Percentiles rank a stretch among this genome's conserved stretches.
These are phyloP conservation scores for Leptodermis oblonga DNA, from an alignment of 257 asterid species.

Conservation along the genomic window DNA sequence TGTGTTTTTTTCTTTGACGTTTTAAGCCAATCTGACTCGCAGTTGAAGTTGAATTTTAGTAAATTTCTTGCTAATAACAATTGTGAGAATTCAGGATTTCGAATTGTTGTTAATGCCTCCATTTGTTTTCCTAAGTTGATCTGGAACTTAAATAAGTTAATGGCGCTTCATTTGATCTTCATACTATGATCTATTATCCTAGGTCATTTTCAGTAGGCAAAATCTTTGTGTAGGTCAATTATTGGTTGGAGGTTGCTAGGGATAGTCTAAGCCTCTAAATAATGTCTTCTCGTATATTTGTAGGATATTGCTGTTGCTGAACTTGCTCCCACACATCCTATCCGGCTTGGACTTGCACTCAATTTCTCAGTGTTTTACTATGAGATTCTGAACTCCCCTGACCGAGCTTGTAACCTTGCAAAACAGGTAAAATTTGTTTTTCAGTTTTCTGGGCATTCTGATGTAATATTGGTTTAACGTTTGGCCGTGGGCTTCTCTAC, in stretches of 20 bases:
- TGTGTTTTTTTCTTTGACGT: neutral
- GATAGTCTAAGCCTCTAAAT: no score
- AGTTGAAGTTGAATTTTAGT: neutral
- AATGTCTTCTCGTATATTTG: slow-evolving; percentile 1
- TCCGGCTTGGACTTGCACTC: slow-evolving; percentile 83
- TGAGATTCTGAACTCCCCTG: slow-evolving; percentile 81
- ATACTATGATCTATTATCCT: no score
- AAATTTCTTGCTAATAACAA: neutral
- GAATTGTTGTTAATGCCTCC: neutral
- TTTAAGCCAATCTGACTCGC: slow-evolving; percentile 4
- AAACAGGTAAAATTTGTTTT: slow-evolving; percentile 49
- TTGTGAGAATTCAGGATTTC: neutral
- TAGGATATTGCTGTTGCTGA: slow-evolving; percentile 79
- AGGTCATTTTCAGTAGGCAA: neutral
- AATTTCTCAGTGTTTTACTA: slow-evolving; percentile 86
- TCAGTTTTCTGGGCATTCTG: neutral
- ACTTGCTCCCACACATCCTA: slow-evolving; percentile 85
- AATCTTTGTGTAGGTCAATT: neutral
- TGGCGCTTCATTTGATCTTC: neutral
- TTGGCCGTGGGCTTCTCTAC: neutral
- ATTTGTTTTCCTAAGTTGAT: neutral
- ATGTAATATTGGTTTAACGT: neutral
- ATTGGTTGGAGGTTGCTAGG: neutral
- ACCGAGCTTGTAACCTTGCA: slow-evolving; percentile 81
- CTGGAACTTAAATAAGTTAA: neutral